Evolutionary conservation across 78 protist genomes (phyloP), one percentile per base, ranked within the genome.

Genomic region (Monosiga brevicollis): DNA sequence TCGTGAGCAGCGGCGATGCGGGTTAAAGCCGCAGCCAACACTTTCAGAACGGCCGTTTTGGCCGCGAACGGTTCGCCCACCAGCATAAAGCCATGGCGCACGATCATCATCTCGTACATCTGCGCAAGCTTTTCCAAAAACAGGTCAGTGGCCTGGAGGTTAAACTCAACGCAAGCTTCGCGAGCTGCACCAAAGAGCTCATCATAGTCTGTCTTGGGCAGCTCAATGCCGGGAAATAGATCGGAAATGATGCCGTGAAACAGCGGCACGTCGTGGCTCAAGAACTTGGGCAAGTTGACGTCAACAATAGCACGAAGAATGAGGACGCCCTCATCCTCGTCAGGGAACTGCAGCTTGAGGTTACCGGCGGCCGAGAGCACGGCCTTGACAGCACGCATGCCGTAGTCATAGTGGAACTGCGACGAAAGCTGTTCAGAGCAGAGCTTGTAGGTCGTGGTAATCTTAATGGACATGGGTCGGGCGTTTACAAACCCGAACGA

Each of bases 371-470:
- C 89, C 34, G 74, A 2, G 38, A 92, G 84, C 35, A 89, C 91
- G 11, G 93, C 83, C 79, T 87, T 84, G 73, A 92, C 88, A 39
- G 91, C 90, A 15, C 95, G 86, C 90, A 92, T 79, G 25, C 95
- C 95, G 80, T 87, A 92, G 82, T 92, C 95, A 78, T 92, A 92
- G 84, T 93, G 96, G 41, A 40, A 73, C 79, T 90, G 96, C 41
- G 81, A 32, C 43, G 93, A 88, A 32, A 94, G 90, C 86, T 89
- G 94, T 81, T 90, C 93, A 25, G 83, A 75, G 77, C 81, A 84
- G 10, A 91, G 90, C 42, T 73, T 49, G 86, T 80, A 91, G 1
- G 87, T 86, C 42, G 88, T 73, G 49, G 86, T 90, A 55, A 90
- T 88, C 87, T 94, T 94, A 35, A 6, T 34, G 1, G 93, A 71